Evolutionary conservation across 2,329 filamentous ascomycete species (phyloP), one percentile per base, ranked within the genome.

Genomic region (Fusarium vanettenii): DNA sequence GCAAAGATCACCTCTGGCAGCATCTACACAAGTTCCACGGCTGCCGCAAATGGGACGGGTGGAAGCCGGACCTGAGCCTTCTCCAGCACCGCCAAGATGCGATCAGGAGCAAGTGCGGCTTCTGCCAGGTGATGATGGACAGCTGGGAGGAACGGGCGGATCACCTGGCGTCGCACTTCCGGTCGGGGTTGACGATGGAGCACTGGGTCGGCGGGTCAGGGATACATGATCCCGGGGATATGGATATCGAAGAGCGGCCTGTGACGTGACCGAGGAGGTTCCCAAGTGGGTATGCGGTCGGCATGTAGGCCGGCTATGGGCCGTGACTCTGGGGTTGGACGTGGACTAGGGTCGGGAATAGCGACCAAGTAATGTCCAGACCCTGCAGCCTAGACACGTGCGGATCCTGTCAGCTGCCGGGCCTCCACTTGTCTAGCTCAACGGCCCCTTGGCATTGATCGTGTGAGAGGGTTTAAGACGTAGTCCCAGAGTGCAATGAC

Each of bases 31-130:
- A 86, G 66, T 86, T 86, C 41, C 84, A 86, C 64, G 80, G 81
- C 2, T 86, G 84, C 72, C 87, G 87, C 80, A 85, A 65, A 73
- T 86, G 74, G 85, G 84, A 79, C 5, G 83, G 84, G 81, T 91
- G 89, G 88, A 89, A 71, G 79, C 83, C 81, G 3, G 80, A 85
- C 35, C 72, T 85, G 29, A 76, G 78, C 33, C 67, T 82, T 48
- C 74, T 84, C 6, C 81, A 80, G 45, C 78, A 79, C 64, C 72
- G 77, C 11, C 76, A 82, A 56, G 80, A 80, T 35, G 65, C 55
- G 1, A 48, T 81, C 6, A 64, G 73, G 18, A 81, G 80, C 43
- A 75, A 72, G 18, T 82, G 80, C 62, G 80, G 80, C 5, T 82
- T 82, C 61, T 82, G 80, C 61, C 71, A 76, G 20, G 60, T 70